These are phyloP conservation scores for Boletus vermiculosoides DNA, from an alignment of 768 basidiomycete genomes.

Conservation along the genomic window DNA sequence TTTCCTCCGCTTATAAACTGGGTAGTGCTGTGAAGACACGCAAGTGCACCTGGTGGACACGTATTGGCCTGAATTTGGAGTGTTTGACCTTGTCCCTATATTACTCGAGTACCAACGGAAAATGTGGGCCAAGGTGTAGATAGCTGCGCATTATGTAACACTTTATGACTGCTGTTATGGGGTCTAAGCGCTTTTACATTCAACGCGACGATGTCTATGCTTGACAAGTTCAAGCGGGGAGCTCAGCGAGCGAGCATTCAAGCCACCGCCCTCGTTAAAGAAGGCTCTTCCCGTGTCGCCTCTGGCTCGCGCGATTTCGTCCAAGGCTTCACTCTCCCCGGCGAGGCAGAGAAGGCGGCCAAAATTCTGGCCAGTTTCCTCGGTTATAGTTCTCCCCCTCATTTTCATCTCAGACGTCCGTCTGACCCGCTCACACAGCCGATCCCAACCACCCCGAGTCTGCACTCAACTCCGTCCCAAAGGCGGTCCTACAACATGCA, in stretches of 20 bases:
- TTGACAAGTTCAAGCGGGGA: conserved; percentile 78
- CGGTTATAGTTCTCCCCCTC: conserved; percentile 55
- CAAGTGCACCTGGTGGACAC: conserved; percentile 82
- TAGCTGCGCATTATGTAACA: not conserved
- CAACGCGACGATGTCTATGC: conserved; percentile 47
- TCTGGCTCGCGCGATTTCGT: conserved; percentile 76
- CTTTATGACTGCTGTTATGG: not conserved
- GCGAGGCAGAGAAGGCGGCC: conserved; percentile 92
- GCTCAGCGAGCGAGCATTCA: conserved; percentile 82
- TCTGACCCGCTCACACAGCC: conserved; percentile 44
- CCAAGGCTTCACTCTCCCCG: conserved; percentile 84
- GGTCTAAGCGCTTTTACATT: not conserved
- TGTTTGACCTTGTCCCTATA: conserved; percentile 84
- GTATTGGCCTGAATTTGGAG: conserved; percentile 93
- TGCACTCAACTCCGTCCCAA: conserved; percentile 92
- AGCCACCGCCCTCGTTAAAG: conserved; percentile 71
- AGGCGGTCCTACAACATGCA: conserved; percentile 84
- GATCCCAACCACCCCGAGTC: conserved; percentile 85
- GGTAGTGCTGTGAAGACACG: conserved; percentile 75
- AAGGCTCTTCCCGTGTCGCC: conserved; percentile 65
- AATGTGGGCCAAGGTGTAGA: conserved; percentile 43
- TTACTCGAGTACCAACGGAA: conserved; percentile 86
- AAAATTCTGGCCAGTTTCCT: conserved; percentile 88
- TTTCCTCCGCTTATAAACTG: not conserved
- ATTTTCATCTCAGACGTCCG: not conserved